A percentile compares a stretch with the other conserved stretches of the same genome.
These are phyloP conservation scores for Pseudozyma hubeiensis DNA, from an alignment of 1,284 basidiomycete species.

Conservation along the genomic window DNA sequence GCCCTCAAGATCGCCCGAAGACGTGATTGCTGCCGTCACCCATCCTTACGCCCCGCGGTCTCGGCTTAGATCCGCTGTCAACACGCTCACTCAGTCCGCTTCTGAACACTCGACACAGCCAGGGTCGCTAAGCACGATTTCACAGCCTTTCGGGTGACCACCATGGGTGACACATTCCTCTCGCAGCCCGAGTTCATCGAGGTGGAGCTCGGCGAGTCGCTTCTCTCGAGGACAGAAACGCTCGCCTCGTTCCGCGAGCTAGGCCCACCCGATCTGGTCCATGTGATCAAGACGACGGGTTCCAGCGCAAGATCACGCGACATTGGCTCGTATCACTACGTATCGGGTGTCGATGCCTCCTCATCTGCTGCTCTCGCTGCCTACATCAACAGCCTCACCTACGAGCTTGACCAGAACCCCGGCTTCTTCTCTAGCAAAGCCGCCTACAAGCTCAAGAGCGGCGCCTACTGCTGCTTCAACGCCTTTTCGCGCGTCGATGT, in stretches of 20 bases:
- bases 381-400: slow-evolving; percentile 96
- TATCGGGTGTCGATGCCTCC: slow-evolving; percentile 96
- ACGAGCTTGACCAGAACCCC: slow-evolving; percentile 88
- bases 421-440: slow-evolving; percentile 83
- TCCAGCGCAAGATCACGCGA: slow-evolving; percentile 81
- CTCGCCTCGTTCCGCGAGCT: slow-evolving; percentile 94
- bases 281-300: slow-evolving; percentile 88
- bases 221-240: slow-evolving; percentile 90
- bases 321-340: slow-evolving; percentile 67
- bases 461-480: slow-evolving; percentile 98
- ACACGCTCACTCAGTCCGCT: too few relatives aligned
- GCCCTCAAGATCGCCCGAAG: neutral
- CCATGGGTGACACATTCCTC: slow-evolving; percentile 65
- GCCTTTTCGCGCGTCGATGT: slow-evolving; percentile 97
- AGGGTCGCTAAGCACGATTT: neutral
- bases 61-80: too few relatives aligned
- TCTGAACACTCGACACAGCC: neutral
- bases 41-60: too few relatives aligned
- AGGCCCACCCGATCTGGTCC: slow-evolving; percentile 94
- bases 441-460: slow-evolving; percentile 91
- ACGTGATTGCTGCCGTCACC: too few relatives aligned
- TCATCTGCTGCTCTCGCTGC: slow-evolving; percentile 96
- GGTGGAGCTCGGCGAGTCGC: slow-evolving; percentile 89
- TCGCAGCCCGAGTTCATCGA: slow-evolving; percentile 71
- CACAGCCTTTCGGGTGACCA: neutral